These are phyloP conservation scores for Phialophora verrucosa DNA, from an alignment of 2,329 filamentous ascomycete species.

Conservation along the genomic window DNA sequence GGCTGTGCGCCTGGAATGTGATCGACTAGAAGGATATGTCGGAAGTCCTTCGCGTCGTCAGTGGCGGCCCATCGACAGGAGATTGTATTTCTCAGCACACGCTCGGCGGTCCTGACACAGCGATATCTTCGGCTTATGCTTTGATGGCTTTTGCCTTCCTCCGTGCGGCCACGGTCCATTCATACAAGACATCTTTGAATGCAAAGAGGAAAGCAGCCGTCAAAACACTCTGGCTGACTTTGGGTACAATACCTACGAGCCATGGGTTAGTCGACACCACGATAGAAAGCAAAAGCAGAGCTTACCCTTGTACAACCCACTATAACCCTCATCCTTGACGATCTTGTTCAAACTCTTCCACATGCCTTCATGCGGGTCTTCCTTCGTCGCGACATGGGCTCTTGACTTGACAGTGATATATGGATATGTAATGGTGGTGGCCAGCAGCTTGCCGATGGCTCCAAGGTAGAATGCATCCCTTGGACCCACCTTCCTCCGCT, in stretches of 20 bases:
- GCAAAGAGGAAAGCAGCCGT: slow-evolving; percentile 96
- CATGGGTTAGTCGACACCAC: slow-evolving; percentile 13
- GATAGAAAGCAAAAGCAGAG: slow-evolving; percentile 10
- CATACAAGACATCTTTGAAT: slow-evolving; percentile 96
- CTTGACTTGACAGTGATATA: slow-evolving; percentile 99
- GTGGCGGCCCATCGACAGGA: background rate
- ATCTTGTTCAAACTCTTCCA: slow-evolving; percentile 77
- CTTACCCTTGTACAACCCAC: slow-evolving; percentile 78
- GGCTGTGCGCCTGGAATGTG: background rate
- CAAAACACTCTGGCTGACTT: slow-evolving; percentile 94
- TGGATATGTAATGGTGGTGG: slow-evolving; percentile 92
- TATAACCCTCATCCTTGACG: slow-evolving; percentile 86
- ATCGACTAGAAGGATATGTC: background rate
- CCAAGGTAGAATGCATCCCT: slow-evolving; percentile 88
- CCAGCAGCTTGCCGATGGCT: slow-evolving; percentile 90
- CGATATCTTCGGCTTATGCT: slow-evolving; percentile 16
- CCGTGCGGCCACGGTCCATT: slow-evolving; percentile 45
- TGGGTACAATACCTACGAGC: slow-evolving; percentile 81
- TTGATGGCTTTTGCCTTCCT: slow-evolving; percentile 29
- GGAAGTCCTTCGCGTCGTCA: background rate
- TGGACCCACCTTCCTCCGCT: slow-evolving; percentile 75
- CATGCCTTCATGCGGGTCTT: slow-evolving; percentile 80
- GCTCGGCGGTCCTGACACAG: too few relatives aligned
- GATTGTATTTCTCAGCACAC: background rate
- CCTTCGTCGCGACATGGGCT: slow-evolving; percentile 86